phyloP scores from a whole-genome alignment of 495 filamentous ascomycete species.

The Evernia prunastri region DNA sequence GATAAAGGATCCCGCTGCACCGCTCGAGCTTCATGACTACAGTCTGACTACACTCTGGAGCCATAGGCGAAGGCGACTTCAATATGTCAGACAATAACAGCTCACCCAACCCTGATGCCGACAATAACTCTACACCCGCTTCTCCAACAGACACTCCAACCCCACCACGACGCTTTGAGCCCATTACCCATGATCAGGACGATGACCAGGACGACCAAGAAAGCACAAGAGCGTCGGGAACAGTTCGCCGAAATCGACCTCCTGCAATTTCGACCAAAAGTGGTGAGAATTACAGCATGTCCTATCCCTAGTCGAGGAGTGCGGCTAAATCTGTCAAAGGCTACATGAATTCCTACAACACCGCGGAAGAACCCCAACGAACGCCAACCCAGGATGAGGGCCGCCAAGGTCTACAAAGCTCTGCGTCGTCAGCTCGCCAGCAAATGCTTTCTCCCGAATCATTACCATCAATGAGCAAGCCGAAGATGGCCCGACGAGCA shows the following conservation, averaged over 20 bases:
- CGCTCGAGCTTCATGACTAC: conserved; percentile 4
- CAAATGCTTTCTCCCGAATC: conserved; percentile 54
- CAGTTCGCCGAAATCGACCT: conserved; percentile 25
- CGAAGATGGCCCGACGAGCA: conserved; percentile 62
- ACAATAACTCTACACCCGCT: conserved; percentile 23
- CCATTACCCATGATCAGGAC: conserved; percentile 22
- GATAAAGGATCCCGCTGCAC: background rate
- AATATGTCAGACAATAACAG: conserved; percentile 20
- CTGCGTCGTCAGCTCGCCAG: conserved; percentile 19
- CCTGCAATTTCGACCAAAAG: conserved; percentile 22
- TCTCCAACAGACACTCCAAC: conserved; percentile 30
- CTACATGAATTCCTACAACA: conserved; percentile 18
- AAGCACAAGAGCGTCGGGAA: conserved; percentile 17
- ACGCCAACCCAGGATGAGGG: conserved; percentile 24
- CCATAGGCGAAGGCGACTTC: conserved; percentile 2
- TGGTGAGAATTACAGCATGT: conserved; percentile 20
- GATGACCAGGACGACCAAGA: conserved; percentile 17
- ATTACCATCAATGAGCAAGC: conserved; percentile 42
- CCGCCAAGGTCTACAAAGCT: conserved; percentile 15
- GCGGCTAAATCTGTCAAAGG: conserved; percentile 15
- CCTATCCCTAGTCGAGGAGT: background rate
- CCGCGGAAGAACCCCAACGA: conserved; percentile 30
- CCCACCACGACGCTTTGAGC: conserved; percentile 29
- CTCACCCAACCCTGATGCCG: conserved; percentile 7
- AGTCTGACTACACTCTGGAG: background rate